A percentile compares a stretch with the other conserved stretches of the same genome.
These are phyloP conservation scores for Ceratobasidium papillatum DNA, from an alignment of 1,284 basidiomycete genomes.

Conservation along the genomic window DNA sequence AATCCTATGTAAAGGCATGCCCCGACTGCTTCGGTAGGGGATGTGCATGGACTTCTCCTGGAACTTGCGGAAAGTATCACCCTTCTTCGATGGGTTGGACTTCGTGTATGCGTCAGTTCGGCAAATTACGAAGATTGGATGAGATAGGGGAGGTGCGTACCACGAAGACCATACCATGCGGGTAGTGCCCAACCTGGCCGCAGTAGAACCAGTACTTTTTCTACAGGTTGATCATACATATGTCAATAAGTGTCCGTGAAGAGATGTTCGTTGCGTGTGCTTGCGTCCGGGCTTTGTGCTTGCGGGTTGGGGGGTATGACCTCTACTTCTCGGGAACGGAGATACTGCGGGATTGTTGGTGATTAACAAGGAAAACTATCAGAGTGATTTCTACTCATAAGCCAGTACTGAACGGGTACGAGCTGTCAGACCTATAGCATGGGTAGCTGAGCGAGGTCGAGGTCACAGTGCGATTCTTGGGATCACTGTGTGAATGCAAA, in stretches of 20 bases:
- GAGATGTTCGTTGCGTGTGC: too few relatives aligned
- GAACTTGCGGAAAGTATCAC: slow-evolving; percentile 21
- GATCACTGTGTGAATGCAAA: too few relatives aligned
- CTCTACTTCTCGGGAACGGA: slow-evolving; percentile 7
- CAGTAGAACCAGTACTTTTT: slow-evolving; percentile 42
- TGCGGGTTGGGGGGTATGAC: slow-evolving; percentile 15
- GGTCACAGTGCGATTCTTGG: slow-evolving; percentile 37
- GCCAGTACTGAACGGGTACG: slow-evolving; percentile 48
- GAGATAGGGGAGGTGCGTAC: background rate
- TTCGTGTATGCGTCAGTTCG: background rate
- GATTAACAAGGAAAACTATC: too few relatives aligned
- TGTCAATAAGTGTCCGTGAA: too few relatives aligned
- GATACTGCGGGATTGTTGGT: too few relatives aligned
- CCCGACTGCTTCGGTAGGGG: too few relatives aligned
- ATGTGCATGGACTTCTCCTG: slow-evolving; percentile 8
- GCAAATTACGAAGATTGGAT: background rate
- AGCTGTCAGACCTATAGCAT: slow-evolving; percentile 52
- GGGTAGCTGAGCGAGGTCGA: slow-evolving; percentile 24
- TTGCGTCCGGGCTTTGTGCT: too few relatives aligned
- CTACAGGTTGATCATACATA: background rate
- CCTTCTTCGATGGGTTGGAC: slow-evolving; percentile 27
- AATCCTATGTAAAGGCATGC: too few relatives aligned
- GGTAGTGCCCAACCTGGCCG: slow-evolving; percentile 24
- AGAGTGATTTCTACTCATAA: slow-evolving; percentile 17
- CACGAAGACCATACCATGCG: slow-evolving; percentile 41